A percentile compares a stretch with the other conserved stretches of the same genome.
Evolutionary conservation across 2,329 filamentous ascomycete genomes (phyloP).

Genomic region (Aspergillus sp.): DNA sequence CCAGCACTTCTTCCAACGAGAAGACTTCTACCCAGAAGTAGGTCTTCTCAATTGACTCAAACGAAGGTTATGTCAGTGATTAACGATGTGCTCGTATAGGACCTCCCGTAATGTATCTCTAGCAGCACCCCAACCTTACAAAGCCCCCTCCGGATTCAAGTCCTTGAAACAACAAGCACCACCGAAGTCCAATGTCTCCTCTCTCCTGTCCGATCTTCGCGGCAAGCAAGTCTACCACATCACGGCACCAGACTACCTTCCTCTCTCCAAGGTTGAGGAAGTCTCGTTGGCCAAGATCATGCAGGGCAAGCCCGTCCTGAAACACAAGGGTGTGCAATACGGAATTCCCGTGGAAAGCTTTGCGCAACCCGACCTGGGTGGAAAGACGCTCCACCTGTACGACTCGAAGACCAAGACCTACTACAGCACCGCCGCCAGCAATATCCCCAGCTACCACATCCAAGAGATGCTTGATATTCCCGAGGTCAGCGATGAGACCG

Average conservation of each 20-base stretch:
- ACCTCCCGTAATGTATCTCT: slow-evolving; percentile 18
- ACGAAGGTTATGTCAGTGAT: neutral
- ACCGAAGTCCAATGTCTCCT: slow-evolving; percentile 34
- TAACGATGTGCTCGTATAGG: slow-evolving; percentile 2
- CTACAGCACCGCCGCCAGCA: slow-evolving; percentile 24
- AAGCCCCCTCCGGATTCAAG: slow-evolving; percentile 48
- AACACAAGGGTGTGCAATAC: slow-evolving; percentile 46
- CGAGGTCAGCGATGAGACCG: slow-evolving; percentile 24
- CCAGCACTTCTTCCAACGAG: slow-evolving; percentile 1
- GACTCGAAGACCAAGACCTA: slow-evolving; percentile 40
- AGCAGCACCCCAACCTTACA: slow-evolving; percentile 40
- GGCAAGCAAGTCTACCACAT: slow-evolving; percentile 54
- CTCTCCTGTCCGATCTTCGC: slow-evolving; percentile 40
- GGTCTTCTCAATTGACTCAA: neutral
- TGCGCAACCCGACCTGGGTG: slow-evolving; percentile 27
- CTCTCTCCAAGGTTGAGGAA: slow-evolving; percentile 48
- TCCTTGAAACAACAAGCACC: slow-evolving; percentile 34
- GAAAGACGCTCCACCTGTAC: slow-evolving; percentile 40
- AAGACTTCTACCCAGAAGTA: neutral
- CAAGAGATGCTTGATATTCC: slow-evolving; percentile 41
- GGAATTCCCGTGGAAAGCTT: slow-evolving; percentile 40
- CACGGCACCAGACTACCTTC: slow-evolving; percentile 47
- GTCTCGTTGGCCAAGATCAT: slow-evolving; percentile 45
- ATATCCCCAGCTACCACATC: slow-evolving; percentile 38
- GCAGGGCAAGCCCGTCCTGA: slow-evolving; percentile 44